phyloP scores from a whole-genome alignment of 345 rosid genomes.

The Gossypium bickii region DNA sequence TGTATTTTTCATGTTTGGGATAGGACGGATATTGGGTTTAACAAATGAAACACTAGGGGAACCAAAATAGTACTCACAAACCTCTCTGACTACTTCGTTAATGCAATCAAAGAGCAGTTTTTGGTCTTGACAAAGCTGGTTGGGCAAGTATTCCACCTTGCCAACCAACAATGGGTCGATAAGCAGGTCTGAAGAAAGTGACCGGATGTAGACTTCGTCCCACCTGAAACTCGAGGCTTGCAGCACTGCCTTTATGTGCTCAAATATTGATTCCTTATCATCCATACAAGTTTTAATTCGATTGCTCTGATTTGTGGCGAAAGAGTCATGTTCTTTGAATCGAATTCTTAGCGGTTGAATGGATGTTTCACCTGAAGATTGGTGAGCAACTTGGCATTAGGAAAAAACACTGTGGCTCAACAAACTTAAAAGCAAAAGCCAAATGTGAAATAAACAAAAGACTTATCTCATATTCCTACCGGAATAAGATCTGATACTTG shows the following conservation, averaged over 20 bases:
- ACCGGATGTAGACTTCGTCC: conserved; percentile 62
- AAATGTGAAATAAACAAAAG: background rate
- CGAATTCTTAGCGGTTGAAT: conserved; percentile 55
- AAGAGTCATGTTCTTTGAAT: conserved; percentile 49
- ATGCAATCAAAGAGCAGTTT: conserved; percentile 67
- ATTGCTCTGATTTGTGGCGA: conserved; percentile 29
- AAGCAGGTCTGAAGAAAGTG: conserved; percentile 52
- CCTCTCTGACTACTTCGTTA: conserved; percentile 68
- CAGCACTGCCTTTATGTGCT: conserved; percentile 52
- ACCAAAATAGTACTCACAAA: conserved; percentile 39
- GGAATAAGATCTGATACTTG: conserved; percentile 39
- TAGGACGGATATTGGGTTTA: conserved; percentile 41
- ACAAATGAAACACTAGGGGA: conserved; percentile 49
- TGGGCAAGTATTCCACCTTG: conserved; percentile 50
- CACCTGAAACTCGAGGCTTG: conserved; percentile 51
- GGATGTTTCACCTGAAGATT: conserved; percentile 42
- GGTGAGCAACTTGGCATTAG: conserved; percentile 29
- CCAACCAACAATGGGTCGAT: conserved; percentile 52
- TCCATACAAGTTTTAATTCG: conserved; percentile 34
- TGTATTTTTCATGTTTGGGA: conserved; percentile 40
- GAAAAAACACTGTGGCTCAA: background rate
- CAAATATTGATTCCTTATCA: conserved; percentile 44
- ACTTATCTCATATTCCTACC: conserved; percentile 40
- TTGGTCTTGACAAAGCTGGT: conserved; percentile 41
- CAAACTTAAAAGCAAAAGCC: background rate